phyloP scores from a whole-genome alignment of 176 grass and related monocot species.

The Oryza rufipogon region DNA sequence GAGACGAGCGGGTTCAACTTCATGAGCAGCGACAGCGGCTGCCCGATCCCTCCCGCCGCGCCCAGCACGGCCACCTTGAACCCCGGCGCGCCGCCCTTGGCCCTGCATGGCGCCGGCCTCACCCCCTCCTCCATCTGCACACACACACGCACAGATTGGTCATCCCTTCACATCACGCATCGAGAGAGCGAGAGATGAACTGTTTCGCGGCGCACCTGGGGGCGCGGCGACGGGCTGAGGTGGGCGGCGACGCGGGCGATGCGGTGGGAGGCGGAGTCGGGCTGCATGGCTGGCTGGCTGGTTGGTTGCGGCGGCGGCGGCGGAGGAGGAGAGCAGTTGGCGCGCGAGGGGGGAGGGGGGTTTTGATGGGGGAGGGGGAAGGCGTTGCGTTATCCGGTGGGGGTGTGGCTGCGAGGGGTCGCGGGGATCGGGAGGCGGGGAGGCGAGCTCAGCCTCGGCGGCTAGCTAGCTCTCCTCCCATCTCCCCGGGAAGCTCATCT shows the following conservation, averaged over 20 bases:
- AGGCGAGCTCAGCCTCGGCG: conserved; percentile 1
- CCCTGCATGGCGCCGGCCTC: conserved; percentile 62
- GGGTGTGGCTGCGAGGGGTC: conserved; percentile 39
- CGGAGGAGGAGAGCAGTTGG: not conserved
- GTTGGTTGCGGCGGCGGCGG: not conserved
- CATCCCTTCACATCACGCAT: not conserved
- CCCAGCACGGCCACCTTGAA: conserved; percentile 92
- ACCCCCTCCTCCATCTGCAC: conserved; percentile 63
- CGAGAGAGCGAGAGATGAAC: not conserved
- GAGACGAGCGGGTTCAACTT: conserved; percentile 98
- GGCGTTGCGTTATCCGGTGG: conserved; percentile 49
- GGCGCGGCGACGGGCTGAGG: conserved; percentile 55
- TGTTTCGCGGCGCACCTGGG: conserved; percentile 46
- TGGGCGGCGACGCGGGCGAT: conserved; percentile 77
- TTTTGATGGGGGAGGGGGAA: not conserved
- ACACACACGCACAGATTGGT: not conserved
- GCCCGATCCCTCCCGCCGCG: conserved; percentile 84
- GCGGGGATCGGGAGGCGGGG: conserved; percentile 46
- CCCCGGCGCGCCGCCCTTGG: conserved; percentile 87
- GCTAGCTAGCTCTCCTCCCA: not conserved
- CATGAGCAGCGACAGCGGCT: conserved; percentile 92
- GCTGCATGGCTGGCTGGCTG: conserved; percentile 37
- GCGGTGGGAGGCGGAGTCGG: conserved; percentile 51
- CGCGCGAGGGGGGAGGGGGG: not conserved
- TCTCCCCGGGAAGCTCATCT: conserved; percentile 42